Evolutionary conservation across 495 filamentous ascomycete genomes (phyloP).

Genomic region (Friedmanniomyces endolithicus): DNA sequence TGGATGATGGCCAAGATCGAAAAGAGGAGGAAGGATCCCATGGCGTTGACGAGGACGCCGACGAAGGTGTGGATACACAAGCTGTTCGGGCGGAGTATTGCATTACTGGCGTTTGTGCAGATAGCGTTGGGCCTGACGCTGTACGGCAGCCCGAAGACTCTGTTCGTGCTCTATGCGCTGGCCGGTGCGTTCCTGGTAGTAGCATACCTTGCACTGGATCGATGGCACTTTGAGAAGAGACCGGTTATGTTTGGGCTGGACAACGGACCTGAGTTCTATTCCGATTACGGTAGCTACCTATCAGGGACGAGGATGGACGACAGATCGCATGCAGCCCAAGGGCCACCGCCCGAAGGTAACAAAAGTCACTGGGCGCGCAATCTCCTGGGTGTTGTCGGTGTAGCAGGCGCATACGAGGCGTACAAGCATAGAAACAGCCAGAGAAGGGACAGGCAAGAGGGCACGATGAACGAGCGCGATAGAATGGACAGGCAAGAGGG

Average conservation of each 20-base stretch:
- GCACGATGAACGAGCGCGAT: constrained; percentile 18
- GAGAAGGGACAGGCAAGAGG: constrained; percentile 32
- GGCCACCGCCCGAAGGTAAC: not conserved
- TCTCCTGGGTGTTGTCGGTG: constrained; percentile 13
- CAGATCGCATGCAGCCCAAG: constrained; percentile 6
- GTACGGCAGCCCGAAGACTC: constrained; percentile 73
- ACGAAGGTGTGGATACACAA: constrained; percentile 70
- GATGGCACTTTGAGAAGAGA: constrained; percentile 43
- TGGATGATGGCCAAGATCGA: constrained; percentile 52
- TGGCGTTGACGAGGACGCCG: constrained; percentile 45
- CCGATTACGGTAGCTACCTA: constrained; percentile 41
- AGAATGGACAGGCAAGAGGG: not conserved
- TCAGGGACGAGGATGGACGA: constrained; percentile 22
- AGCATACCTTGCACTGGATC: constrained; percentile 57
- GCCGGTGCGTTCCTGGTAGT: constrained; percentile 55
- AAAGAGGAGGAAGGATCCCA: constrained; percentile 28
- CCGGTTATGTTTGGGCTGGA: constrained; percentile 28
- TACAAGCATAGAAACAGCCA: constrained; percentile 49
- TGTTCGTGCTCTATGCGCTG: constrained; percentile 77
- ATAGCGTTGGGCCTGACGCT: constrained; percentile 81
- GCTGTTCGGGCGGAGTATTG: constrained; percentile 68
- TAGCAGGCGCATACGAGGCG: constrained; percentile 38
- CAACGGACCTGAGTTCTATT: constrained; percentile 31
- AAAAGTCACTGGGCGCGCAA: constrained; percentile 12
- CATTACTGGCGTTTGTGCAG: constrained; percentile 71